phyloP scores from a whole-genome alignment of 495 filamentous ascomycete genomes.

The Massariosphaeria phaeospora region DNA sequence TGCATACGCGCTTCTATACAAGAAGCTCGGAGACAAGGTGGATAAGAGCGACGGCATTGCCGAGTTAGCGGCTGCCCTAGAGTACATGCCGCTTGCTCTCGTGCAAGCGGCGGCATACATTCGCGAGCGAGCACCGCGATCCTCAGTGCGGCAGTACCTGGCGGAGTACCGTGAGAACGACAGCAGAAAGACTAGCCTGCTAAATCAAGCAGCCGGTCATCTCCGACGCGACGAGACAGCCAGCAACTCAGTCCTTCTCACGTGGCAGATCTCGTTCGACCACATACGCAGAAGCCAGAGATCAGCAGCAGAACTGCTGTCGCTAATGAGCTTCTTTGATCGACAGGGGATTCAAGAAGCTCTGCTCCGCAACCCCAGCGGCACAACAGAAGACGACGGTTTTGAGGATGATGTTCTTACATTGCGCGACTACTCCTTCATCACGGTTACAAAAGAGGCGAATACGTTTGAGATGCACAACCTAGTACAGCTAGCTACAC shows the following conservation, averaged over 20 bases:
- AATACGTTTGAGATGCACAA: constrained; percentile 46
- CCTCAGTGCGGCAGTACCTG: constrained; percentile 37
- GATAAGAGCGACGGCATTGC: constrained; percentile 31
- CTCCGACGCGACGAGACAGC: constrained; percentile 36
- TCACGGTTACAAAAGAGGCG: constrained; percentile 19
- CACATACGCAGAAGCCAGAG: constrained; percentile 34
- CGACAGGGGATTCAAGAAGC: constrained; percentile 24
- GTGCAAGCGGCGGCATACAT: constrained; percentile 25
- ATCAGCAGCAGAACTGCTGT: constrained; percentile 27
- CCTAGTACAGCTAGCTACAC: constrained; percentile 47
- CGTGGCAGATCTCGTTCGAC: constrained; percentile 44
- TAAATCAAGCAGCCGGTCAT: constrained; percentile 35
- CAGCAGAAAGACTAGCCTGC: constrained; percentile 33
- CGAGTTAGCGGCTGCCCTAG: constrained; percentile 20
- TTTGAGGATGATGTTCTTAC: constrained; percentile 15
- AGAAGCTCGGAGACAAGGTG: constrained; percentile 43
- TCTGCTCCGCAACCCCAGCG: constrained; percentile 12
- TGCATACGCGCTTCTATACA: constrained; percentile 41
- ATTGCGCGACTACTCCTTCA: constrained; percentile 24
- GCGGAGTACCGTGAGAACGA: constrained; percentile 40
- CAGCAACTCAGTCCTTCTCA: constrained; percentile 32
- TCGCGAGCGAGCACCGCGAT: constrained; percentile 21
- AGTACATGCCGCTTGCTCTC: constrained; percentile 26
- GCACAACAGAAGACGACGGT: constrained; percentile 3
- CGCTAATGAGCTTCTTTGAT: constrained; percentile 31